Conservation (phyloP, 805 yeast species). For the Scheffersomyces coipomensis region DNA sequence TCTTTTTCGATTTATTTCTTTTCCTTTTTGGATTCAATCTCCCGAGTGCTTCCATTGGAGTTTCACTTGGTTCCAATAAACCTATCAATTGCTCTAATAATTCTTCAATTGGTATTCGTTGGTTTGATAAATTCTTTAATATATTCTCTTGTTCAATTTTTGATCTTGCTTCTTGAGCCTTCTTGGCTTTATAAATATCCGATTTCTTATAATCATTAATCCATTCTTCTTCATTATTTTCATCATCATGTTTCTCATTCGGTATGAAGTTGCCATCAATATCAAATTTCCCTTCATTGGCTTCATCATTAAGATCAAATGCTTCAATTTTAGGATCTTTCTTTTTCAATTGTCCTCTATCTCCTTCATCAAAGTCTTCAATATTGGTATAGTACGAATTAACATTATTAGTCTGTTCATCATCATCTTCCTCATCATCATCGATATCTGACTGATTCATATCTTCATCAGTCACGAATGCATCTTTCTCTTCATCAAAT, state of each 20-base stretch:
- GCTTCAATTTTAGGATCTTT: slow-evolving; percentile 54
- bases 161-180: slow-evolving; percentile 42
- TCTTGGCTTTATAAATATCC: slow-evolving; percentile 36
- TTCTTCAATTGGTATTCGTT: slow-evolving; percentile 8
- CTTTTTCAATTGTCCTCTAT: slow-evolving; percentile 7
- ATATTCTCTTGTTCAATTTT: slow-evolving; percentile 13
- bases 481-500: slow-evolving; percentile 42
- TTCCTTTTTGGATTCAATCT: slow-evolving; percentile 29
- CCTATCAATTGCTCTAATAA: slow-evolving; percentile 32
- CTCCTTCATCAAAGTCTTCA: slow-evolving; percentile 16
- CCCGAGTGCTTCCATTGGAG: slow-evolving; percentile 55
- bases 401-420: slow-evolving; percentile 11
- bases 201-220: slow-evolving; percentile 9
- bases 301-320: slow-evolving; percentile 58
- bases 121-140: slow-evolving; percentile 10
- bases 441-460: slow-evolving; percentile 12
- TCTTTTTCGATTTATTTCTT: slow-evolving; percentile 11
- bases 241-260: slow-evolving; percentile 29
- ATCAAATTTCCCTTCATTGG: slow-evolving; percentile 59
- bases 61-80: slow-evolving; percentile 57
- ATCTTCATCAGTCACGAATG: slow-evolving; percentile 38
- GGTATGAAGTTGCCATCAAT: slow-evolving; percentile 57
- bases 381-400: slow-evolving; percentile 24
- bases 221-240: slow-evolving; percentile 21
- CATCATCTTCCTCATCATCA: slow-evolving; percentile 11